Evolutionary conservation across 2,329 filamentous ascomycete species (phyloP), one percentile per base, ranked within the genome.

Genomic region (Aspergillus niger): DNA sequence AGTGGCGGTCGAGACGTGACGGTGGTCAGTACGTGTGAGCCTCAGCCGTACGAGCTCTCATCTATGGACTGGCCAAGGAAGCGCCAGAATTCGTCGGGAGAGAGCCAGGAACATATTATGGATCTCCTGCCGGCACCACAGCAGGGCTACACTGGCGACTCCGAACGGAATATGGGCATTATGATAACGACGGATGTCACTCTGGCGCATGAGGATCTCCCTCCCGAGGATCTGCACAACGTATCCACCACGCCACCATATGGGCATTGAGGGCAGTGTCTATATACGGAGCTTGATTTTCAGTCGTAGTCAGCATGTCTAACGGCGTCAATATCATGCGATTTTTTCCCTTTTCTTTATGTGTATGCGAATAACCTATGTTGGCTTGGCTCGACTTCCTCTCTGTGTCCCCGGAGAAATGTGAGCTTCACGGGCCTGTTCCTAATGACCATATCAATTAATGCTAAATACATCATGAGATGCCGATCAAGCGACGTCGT

Each of bases 61-160:
- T 41, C 26, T 0, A 41, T 53, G 26, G 39, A 32, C 15, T 49
- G 53, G 38, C 51, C 47, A 20, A 60, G 41, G 22, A 50, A 44
- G 17, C 17, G 22, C 5, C 3, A 11, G 15, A 41, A 10, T 6
- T 57, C 58, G 3, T 56, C 57, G 2, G 62, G 49, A 3, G 62
- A 63, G 26, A 66, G 64, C 32, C 58, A 64, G 57, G 60, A 66
- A 20, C 49, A 61, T 43, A 66, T 66, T 7, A 65, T 59, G 15
- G 47, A 50, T 28, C 1, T 32, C 3, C 15, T 17, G 15, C 26
- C 26, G 26, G 26, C 47, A 11, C 10, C 28, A 8, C 47, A 32
- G n/a, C 44, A 49, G 15, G 36, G 49, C 32, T 17, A 58, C 22
- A 22, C 32, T 7, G 30, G 38, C 22, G 51, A 59, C 24, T 43